A percentile compares a stretch with the other conserved stretches of the same genome.
These are phyloP conservation scores for Dipteronia dyeriana DNA, from an alignment of 345 rosid species.

Conservation along the genomic window DNA sequence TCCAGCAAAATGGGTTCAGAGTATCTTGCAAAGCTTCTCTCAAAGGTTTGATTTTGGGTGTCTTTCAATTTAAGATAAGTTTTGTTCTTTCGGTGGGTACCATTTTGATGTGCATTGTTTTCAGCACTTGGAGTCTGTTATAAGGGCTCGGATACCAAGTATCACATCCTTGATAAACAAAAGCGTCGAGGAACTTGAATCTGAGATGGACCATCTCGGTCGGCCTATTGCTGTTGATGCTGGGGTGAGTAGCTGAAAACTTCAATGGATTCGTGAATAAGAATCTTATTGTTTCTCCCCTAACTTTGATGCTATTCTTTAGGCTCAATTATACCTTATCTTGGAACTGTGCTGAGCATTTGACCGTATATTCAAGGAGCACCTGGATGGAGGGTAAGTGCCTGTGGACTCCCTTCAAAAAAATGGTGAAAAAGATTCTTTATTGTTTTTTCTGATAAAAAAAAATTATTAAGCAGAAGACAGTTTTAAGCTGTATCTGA, in stretches of 20 bases:
- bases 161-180: conserved; percentile 86
- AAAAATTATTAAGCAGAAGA: neutral
- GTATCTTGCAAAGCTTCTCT: conserved; percentile 92
- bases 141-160: conserved; percentile 83
- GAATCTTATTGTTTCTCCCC: neutral
- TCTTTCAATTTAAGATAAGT: neutral
- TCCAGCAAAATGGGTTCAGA: conserved; percentile 95
- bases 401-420: neutral
- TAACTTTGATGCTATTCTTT: conserved; percentile 22
- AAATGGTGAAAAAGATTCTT: neutral
- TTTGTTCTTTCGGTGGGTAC: neutral
- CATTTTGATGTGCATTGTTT: conserved; percentile 28
- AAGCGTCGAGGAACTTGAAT: conserved; percentile 84
- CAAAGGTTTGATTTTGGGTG: conserved; percentile 54
- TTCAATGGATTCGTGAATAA: neutral
- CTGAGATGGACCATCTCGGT: conserved; percentile 86
- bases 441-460: neutral
- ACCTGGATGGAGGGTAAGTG: conserved; percentile 89
- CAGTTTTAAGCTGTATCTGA: neutral
- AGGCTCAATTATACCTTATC: conserved; percentile 85
- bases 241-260: conserved; percentile 60
- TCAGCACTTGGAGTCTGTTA: conserved; percentile 91
- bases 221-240: conserved; percentile 89
- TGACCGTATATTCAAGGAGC: conserved; percentile 90
- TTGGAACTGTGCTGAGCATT: conserved; percentile 87